Evolutionary conservation across 2,329 filamentous ascomycete genomes (phyloP), one percentile per base, ranked within the genome.

Genomic region (Exserohilum rostratum): DNA sequence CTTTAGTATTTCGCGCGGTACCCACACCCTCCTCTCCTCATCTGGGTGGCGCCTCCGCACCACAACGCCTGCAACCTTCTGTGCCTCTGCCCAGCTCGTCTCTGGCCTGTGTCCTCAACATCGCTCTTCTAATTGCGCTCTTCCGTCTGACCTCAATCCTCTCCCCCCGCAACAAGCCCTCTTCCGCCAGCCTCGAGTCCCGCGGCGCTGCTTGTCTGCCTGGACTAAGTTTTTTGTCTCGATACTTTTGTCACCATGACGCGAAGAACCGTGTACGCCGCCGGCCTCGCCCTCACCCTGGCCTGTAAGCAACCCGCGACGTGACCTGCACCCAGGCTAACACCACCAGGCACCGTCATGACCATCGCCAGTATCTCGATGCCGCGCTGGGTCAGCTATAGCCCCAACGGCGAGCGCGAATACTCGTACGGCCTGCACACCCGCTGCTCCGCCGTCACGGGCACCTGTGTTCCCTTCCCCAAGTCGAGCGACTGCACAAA

Each of bases 361-460:
- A 90, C 89, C 20, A 79, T 93, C 48, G 81, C 85, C 35, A 84
- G 89, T 50, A 89, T 91, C 63, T 77, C 85, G 56, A 80, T 88
- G 42, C 88, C 90, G 13, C 80, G 85, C 74, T 95, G 90, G 90
- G 79, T 92, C 46, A 82, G 82, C 50, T 91, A 82, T 38, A 83
- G 85, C 53, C 64, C 71, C 44, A 63, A 74, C 45, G 71, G 68
- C 64, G 65, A 70, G 55, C 65, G 67, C 63, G 61, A 70, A 61
- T 66, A 61, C 50, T 84, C 82, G 42, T 87, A 89, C 71, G 93
- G 93, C 55, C 85, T 99, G 40, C 90, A 96, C 77, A 84, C 83
- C 65, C 87, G 86, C 72, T 99, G 93, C 78, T 90, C 88, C 49
- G 89, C 85, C 53, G 79, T 90, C 53, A 84, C 84, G 39, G 81